Base-by-base conservation (phyloP, 2,329 filamentous ascomycete genomes). In the Exophiala viscosa region DNA sequence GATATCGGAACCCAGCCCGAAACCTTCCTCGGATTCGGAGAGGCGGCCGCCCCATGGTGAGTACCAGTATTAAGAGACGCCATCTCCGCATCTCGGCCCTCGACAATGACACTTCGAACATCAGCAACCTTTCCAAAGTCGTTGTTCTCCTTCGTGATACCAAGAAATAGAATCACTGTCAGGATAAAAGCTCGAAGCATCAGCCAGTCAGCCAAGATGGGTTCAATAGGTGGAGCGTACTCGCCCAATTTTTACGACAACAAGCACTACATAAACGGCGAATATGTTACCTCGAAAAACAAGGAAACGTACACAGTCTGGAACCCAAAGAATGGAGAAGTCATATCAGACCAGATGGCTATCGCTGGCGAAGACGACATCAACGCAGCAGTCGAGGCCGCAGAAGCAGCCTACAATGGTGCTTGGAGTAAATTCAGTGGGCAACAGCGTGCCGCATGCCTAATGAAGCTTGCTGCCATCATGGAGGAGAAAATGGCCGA, bases 401-500 rank as follows among this genome's bases (percentile, higher is more conserved):
- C 70, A 1, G 62, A 66, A 41, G 67, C 67, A 45, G 68, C 68
- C 8, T 50, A 64, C 38, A 58, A 61, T 11, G 67, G 67, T 15
- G 57, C 55, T 45, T 67, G 65, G 65, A 55, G 63, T 6, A 59
- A 60, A 15, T 52, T 64, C 11, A 58, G 59, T 0, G 61, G 59
- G 8, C 6, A 58, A 8, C 60, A 62, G 14, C 60, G 64, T 3
- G 57, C 60, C 17, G 52, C 34, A 42, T 48, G 62, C 34, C 58
- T 64, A 45, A 52, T 45, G 13, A 62, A 64, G 23, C 45, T 59
- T n/a, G 54, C 66, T 20, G 62, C 69, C 34, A 62, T 78, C 3
- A 62, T 77, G 28, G 70, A 74, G 39, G 56, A 66, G 41, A 62
- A 75, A 59, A 55, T 63, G 15, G 59, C 66, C 23, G 61, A 58